Evolutionary conservation across 2,329 filamentous ascomycete species (phyloP), one percentile per base, ranked within the genome.

Genomic region (Aspergillus fumigatus): DNA sequence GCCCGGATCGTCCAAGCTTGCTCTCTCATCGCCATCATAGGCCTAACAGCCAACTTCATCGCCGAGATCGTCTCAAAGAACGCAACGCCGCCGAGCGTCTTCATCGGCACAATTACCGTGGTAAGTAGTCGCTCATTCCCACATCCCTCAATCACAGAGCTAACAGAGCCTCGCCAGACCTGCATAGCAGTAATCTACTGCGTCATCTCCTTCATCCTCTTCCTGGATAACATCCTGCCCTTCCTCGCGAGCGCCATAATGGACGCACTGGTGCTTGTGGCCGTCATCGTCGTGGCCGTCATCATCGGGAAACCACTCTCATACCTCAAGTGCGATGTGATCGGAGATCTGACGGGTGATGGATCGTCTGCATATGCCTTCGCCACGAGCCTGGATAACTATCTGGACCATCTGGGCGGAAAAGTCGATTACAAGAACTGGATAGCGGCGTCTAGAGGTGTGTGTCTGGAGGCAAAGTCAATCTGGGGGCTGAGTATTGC

Each of bases 401-500:
- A 82, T 59, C 69, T 85, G 38, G 77, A 79, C 55, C 77, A 77
- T 50, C 71, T 78, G 51, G 79, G 78, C n/a, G 77, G 77, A 6
- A 78, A 71, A 43, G 68, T 85, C 54, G 75, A 78, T 21, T 77
- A 85, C 58, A 67, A 68, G 14, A 73, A 77, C 55, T 87, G 83
- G 82, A 82, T 84, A 48, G 83, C 82, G n/a, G 79, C 81, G 8
- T 84, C 79, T 11, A 82, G 80, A 69, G 68, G 82, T 19, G 88
- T 89, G 54, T 97, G 92, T 77, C 85, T 87, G 67, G 86, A 94
- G 78, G 86, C 92, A 72, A 95, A 96, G 81, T 84, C 88, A 17
- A 84, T 94, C 62, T 96, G 92, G 92, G 92, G 91, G 1, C 75
- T 96, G 58, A 84, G 85, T 71, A 92, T 96, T 73, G 86, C 86